A percentile compares a stretch with the other conserved stretches of the same genome.
Conservation (phyloP, 164 flowering plant species). For the Piper betle region DNA sequence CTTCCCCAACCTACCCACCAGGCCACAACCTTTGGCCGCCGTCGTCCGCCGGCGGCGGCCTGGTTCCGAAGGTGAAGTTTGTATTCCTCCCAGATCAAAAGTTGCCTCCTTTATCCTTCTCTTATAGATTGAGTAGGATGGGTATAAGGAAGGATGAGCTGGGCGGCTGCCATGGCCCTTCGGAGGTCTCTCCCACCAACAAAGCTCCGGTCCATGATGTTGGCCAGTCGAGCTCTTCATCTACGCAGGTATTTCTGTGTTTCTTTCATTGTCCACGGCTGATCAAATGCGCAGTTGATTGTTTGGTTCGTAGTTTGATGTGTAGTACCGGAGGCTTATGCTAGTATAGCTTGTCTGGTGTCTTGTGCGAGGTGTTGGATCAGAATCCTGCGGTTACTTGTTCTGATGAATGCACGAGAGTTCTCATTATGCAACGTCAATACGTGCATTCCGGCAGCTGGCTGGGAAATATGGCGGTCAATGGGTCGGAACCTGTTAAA, state of each 20-base stretch:
- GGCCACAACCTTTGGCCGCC: too few relatives aligned
- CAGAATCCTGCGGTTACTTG: constrained; percentile 10
- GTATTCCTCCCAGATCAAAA: too few relatives aligned
- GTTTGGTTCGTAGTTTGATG: not conserved
- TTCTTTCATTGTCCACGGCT: not conserved
- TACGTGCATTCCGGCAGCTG: constrained; percentile 34
- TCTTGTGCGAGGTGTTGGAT: constrained; percentile 32
- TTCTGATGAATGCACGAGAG: constrained; percentile 4
- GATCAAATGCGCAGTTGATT: not conserved
- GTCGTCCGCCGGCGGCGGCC: too few relatives aligned
- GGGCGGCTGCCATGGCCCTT: not conserved
- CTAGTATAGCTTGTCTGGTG: constrained; percentile 21
- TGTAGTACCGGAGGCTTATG: constrained; percentile 3
- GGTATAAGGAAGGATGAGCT: too few relatives aligned
- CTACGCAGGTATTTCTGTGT: not conserved
- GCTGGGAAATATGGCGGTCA: constrained; percentile 9
- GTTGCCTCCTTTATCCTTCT: too few relatives aligned
- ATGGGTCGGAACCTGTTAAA: constrained; percentile 11
- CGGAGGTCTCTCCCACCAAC: not conserved
- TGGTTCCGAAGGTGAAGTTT: too few relatives aligned
- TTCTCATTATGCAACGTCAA: constrained; percentile 5
- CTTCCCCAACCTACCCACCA: too few relatives aligned
- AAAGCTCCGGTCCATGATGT: not conserved
- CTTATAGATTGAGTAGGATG: too few relatives aligned
- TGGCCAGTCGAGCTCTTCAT: not conserved